Evolutionary conservation across 2,329 filamentous ascomycete genomes (phyloP), one percentile per base, ranked within the genome.

Genomic region (Fusarium graminum): DNA sequence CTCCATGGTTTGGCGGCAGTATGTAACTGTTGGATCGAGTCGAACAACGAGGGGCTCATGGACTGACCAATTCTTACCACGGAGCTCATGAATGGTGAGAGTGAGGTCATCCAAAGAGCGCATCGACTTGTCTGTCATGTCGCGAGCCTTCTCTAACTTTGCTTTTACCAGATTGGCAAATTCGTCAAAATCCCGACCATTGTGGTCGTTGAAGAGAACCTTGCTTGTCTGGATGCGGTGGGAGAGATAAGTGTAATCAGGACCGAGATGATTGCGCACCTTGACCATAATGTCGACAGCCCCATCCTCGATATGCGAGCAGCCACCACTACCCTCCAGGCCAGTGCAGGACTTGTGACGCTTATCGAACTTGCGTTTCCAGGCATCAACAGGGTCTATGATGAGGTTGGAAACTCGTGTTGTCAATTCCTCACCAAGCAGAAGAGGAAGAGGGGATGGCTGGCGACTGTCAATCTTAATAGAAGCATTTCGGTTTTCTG

Each of bases 231-330:
- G 76, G 32, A 84, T 76, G 28, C 75, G 77, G 30, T 80, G 80
- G 34, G 77, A 75, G 39, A 85, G 72, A 55, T 83, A 80, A 25
- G 77, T 76, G 60, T 81, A 83, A 40, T 77, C 72, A 6, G 83
- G 82, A 0, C 84, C 84, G 14, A 85, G 76, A 60, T 82, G 83
- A 72, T 86, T 86, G 28, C 75, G 72, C 34, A 86, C 74, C 30
- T 79, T 78, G 49, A 86, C 74, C 53, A 79, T 76, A 42, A 86
- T 74, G 46, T 81, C 77, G 11, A 86, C 73, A 2, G 81, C 81
- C 40, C 82, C 79, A 39, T 80, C 78, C 26, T 81, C 78, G 16
- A 78, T 76, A 42, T 80, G 79, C 16, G 75, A 76, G 67, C 77
- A 81, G 42, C 76, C 75, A 22, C 72, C 74, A 9, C 75, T 77